These are phyloP conservation scores for Parachlorella kessleri DNA, from an alignment of 139 green algal species.

Conservation along the genomic window DNA sequence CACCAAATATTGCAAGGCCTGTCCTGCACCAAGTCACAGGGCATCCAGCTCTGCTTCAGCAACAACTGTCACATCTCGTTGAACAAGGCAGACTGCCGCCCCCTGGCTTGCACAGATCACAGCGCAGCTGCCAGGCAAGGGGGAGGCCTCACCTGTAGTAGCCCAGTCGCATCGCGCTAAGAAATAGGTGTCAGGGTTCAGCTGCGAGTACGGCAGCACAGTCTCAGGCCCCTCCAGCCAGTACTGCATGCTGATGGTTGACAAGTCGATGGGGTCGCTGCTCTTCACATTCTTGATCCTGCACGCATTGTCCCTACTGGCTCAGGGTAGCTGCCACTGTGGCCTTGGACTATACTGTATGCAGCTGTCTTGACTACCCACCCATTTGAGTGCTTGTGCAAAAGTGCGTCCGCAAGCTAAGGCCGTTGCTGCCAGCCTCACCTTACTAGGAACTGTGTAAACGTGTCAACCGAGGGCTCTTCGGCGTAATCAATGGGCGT, in stretches of 20 bases:
- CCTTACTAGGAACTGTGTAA: constrained; percentile 72
- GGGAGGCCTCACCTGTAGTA: constrained; percentile 36
- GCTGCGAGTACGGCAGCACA: not conserved
- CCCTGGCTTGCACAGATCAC: not conserved
- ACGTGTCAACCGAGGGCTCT: constrained; percentile 36
- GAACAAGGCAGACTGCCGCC: not conserved
- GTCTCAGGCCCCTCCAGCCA: constrained; percentile 51
- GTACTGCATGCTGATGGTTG: constrained; percentile 56
- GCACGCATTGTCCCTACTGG: not conserved
- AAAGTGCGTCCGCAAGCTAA: too few relatives aligned
- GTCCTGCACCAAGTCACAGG: not conserved
- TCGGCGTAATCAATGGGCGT: constrained; percentile 53
- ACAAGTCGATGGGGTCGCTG: constrained; percentile 30
- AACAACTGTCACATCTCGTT: not conserved
- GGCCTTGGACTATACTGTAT: not conserved
- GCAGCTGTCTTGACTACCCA: not conserved
- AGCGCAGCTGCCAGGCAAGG: too few relatives aligned
- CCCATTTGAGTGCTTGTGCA: too few relatives aligned
- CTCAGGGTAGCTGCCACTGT: not conserved
- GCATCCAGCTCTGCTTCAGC: not conserved
- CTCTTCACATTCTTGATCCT: constrained; percentile 58
- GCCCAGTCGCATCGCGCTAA: constrained; percentile 34
- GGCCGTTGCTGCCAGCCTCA: too few relatives aligned
- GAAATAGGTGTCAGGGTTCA: constrained; percentile 8
- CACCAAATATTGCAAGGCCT: not conserved